Evolutionary conservation across 2,329 filamentous ascomycete genomes (phyloP).

Genomic region (Alternaria solani): DNA sequence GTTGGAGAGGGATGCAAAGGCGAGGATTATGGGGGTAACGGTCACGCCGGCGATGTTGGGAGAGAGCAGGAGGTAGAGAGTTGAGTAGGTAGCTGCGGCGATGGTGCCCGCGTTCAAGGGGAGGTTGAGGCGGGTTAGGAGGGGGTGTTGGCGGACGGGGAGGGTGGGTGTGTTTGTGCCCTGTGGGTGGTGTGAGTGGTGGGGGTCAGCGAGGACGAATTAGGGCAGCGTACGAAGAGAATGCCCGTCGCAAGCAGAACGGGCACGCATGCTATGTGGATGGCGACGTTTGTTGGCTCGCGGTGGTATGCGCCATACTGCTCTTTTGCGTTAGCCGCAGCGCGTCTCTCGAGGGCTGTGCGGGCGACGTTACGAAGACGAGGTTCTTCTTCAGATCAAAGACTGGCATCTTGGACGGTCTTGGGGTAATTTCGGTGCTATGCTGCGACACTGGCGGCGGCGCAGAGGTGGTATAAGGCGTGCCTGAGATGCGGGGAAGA

Average conservation of each 20-base stretch:
- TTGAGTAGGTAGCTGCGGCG: slow-evolving; percentile 68
- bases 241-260: slow-evolving; percentile 75
- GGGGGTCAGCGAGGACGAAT: neutral
- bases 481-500: slow-evolving; percentile 1
- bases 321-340: neutral
- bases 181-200: slow-evolving; percentile 44
- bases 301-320: slow-evolving; percentile 87
- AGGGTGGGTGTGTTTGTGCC: slow-evolving; percentile 63
- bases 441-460: neutral
- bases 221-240: slow-evolving; percentile 67
- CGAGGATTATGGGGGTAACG: slow-evolving; percentile 77
- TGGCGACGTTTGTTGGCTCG: slow-evolving; percentile 76
- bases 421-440: neutral
- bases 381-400: slow-evolving; percentile 48
- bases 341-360: neutral
- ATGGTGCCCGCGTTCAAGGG: slow-evolving; percentile 57
- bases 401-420: slow-evolving; percentile 28
- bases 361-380: slow-evolving; percentile 35
- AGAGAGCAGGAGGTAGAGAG: slow-evolving; percentile 89
- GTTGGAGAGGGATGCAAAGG: slow-evolving; percentile 76
- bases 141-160: slow-evolving; percentile 46
- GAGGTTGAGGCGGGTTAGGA: slow-evolving; percentile 48
- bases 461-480: neutral
- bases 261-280: slow-evolving; percentile 82
- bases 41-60: slow-evolving; percentile 80